A percentile compares a stretch with the other conserved stretches of the same genome.
Conservation (phyloP, 768 basidiomycete species). For the Amanita thiersii region DNA sequence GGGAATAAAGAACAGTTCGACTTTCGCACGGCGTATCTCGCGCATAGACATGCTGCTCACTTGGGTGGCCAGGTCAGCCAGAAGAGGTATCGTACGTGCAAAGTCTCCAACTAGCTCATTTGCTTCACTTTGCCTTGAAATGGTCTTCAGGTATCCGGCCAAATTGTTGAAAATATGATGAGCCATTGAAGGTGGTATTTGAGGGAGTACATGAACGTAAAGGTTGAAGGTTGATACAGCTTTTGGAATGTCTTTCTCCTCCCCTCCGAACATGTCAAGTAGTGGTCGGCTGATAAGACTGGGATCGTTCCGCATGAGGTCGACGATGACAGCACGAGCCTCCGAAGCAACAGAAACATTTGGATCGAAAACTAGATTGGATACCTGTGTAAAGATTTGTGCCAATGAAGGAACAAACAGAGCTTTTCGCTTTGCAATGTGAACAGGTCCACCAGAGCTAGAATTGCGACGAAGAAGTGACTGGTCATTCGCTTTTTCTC, state of each 20-base stretch:
- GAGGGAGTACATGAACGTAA: conserved; percentile 46
- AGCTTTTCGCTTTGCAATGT: conserved; percentile 47
- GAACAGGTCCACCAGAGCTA: conserved; percentile 36
- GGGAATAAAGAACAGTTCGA: conserved; percentile 61
- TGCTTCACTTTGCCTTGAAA: conserved; percentile 34
- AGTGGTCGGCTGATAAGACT: conserved; percentile 54
- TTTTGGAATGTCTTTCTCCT: conserved; percentile 33
- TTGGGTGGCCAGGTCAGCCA: conserved; percentile 51
- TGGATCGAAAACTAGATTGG: conserved; percentile 41
- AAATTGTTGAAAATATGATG: conserved; percentile 67
- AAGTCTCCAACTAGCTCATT: conserved; percentile 41
- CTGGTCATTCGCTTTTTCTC: conserved; percentile 13
- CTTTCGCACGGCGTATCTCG: conserved; percentile 65
- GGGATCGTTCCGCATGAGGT: conserved; percentile 72
- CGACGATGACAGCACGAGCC: conserved; percentile 49
- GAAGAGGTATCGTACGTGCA: conserved; percentile 45
- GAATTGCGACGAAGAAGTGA: conserved; percentile 51
- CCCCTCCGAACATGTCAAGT: conserved; percentile 49
- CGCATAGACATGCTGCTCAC: conserved; percentile 67
- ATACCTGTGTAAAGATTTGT: conserved; percentile 44
- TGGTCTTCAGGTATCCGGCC: conserved; percentile 55
- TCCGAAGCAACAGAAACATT: conserved; percentile 46
- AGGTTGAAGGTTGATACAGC: conserved; percentile 48
- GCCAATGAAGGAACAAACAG: conserved; percentile 60
- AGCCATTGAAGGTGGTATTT: conserved; percentile 55